Evolutionary conservation across 805 yeast species (phyloP).

Genomic region (Isabelozyma heimii): DNA sequence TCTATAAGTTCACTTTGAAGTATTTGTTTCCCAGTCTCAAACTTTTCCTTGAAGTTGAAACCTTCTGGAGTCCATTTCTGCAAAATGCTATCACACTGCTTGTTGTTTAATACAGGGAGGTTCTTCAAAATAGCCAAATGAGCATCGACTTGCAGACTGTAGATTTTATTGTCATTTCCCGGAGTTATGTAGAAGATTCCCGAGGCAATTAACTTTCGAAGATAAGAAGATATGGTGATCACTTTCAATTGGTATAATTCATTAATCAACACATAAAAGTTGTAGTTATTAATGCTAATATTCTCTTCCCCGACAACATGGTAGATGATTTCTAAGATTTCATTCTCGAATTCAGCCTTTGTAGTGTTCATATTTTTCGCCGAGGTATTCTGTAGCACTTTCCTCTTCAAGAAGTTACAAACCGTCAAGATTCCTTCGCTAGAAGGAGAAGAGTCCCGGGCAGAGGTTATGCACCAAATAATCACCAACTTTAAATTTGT

Average conservation of each 20-base stretch:
- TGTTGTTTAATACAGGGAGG: slow-evolving; percentile 52
- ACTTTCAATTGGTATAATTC: slow-evolving; percentile 51
- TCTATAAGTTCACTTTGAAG: slow-evolving; percentile 32
- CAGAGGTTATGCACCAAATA: slow-evolving; percentile 40
- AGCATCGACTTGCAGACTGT: slow-evolving; percentile 22
- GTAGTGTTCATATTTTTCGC: slow-evolving; percentile 19
- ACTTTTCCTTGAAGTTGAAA: slow-evolving; percentile 28
- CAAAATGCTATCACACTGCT: slow-evolving; percentile 55
- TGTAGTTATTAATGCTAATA: slow-evolving; percentile 18
- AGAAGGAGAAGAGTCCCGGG: slow-evolving; percentile 28
- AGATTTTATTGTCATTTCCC: slow-evolving; percentile 14
- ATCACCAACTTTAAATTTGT: slow-evolving; percentile 30
- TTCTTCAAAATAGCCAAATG: slow-evolving; percentile 59
- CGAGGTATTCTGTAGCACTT: slow-evolving; percentile 24
- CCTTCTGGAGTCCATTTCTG: slow-evolving; percentile 43
- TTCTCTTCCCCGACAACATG: slow-evolving; percentile 21
- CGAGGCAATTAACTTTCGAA: slow-evolving; percentile 78
- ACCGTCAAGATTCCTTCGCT: slow-evolving; percentile 33
- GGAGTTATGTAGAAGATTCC: slow-evolving; percentile 70
- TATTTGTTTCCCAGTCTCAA: slow-evolving; percentile 35
- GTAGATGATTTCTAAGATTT: slow-evolving; percentile 39
- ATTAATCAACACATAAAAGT: slow-evolving; percentile 46
- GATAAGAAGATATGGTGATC: slow-evolving; percentile 61
- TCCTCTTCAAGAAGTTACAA: slow-evolving; percentile 45
- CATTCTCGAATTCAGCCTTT: slow-evolving; percentile 44